Evolutionary conservation across 257 asterid species (phyloP).

Genomic region (Linaria vulgaris): DNA sequence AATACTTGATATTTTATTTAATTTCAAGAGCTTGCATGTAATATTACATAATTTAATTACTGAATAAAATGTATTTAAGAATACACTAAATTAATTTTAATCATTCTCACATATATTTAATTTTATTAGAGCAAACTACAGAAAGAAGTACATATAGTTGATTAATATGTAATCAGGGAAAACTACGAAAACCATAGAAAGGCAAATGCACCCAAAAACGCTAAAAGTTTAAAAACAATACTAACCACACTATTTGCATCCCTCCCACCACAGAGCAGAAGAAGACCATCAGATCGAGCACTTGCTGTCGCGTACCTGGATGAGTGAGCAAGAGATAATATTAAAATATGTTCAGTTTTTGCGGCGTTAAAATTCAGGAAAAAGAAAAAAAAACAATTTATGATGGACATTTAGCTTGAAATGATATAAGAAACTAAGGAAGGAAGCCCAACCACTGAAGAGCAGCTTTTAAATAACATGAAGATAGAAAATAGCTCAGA

Average conservation of each 20-base stretch:
- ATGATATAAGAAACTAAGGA: conserved; percentile 11
- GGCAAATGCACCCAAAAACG: conserved; percentile 1
- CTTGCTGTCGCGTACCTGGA: conserved; percentile 98
- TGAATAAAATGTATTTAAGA: no score
- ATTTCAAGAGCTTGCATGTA: no score
- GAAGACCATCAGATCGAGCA: conserved; percentile 99
- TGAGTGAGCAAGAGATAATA: conserved; percentile 26
- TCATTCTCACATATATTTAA: no score
- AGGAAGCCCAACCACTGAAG: no score
- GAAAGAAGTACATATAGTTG: neutral
- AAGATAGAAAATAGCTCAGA: no score
- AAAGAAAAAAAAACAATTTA: neutral
- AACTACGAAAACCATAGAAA: conserved; percentile 7
- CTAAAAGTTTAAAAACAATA: conserved; percentile 17
- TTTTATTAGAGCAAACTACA: neutral
- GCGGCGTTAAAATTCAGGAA: conserved; percentile 14
- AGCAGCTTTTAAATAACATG: no score
- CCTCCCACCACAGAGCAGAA: conserved; percentile 99
- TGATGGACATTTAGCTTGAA: conserved; percentile 7
- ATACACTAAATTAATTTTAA: no score
- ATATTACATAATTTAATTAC: no score
- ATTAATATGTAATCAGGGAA: neutral
- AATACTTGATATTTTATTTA: no score
- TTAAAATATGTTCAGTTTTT: conserved; percentile 18
- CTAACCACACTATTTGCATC: conserved; percentile 98